Conservation (phyloP, 1,284 basidiomycete genomes). For the Pyrrhoderma lamaoense region DNA sequence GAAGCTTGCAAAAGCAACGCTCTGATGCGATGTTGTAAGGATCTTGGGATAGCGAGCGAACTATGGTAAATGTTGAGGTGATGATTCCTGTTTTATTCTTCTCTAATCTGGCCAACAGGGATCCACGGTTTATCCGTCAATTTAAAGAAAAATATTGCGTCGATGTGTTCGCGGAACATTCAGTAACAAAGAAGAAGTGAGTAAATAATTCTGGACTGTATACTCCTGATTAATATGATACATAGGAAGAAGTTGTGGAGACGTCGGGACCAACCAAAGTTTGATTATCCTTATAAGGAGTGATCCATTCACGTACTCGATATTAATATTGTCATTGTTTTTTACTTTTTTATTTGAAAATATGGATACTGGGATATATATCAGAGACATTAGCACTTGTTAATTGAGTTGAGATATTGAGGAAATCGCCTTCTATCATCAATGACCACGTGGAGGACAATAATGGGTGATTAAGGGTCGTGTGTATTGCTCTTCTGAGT, state of each 20-base stretch:
- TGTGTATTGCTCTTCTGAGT: no score
- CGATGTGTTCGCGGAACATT: conserved; percentile 83
- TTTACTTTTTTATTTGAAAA: neutral
- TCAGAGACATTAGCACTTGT: no score
- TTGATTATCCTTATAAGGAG: conserved; percentile 84
- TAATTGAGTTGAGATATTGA: neutral
- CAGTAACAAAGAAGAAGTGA: conserved; percentile 83
- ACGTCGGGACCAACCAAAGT: conserved; percentile 78
- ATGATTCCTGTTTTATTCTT: neutral
- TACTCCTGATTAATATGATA: conserved; percentile 14
- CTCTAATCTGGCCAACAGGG: conserved; percentile 43
- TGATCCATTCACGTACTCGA: no score
- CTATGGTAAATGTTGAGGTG: conserved; percentile 60
- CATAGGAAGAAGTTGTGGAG: conserved; percentile 85
- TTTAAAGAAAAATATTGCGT: conserved; percentile 84
- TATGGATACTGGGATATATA: no score
- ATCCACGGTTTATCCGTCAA: conserved; percentile 90
- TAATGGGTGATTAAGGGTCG: no score
- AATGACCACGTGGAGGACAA: no score
- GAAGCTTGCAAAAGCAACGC: conserved; percentile 97
- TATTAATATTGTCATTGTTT: no score
- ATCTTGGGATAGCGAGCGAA: conserved; percentile 92
- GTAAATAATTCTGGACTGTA: conserved; percentile 26
- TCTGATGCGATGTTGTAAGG: conserved; percentile 97
- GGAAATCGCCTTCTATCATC: no score